Evolutionary conservation across 352 stramenopile species (phyloP).

Genomic region (Globisporangium cylindrosporum): DNA sequence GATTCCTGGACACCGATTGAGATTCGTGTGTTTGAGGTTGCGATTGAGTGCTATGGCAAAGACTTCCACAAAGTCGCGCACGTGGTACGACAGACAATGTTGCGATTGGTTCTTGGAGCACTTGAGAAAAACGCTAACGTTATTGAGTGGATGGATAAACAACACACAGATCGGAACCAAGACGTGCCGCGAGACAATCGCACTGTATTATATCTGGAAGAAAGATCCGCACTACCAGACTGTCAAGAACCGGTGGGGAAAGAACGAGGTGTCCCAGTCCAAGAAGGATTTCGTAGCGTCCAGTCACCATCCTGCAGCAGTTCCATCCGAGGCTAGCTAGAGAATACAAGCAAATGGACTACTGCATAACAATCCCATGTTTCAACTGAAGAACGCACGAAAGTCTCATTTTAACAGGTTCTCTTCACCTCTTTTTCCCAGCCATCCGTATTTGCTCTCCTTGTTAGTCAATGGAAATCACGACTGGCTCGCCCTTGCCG

Average conservation of each 20-base stretch:
- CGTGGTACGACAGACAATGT: constrained; percentile 33
- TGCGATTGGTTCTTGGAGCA: background rate
- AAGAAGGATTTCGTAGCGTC: constrained; percentile 26
- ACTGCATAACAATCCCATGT: background rate
- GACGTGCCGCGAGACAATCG: constrained; percentile 65
- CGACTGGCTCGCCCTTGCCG: constrained; percentile 33
- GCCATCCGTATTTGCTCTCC: background rate
- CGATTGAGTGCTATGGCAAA: constrained; percentile 84
- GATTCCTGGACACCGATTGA: constrained; percentile 79
- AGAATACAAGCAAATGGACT: background rate
- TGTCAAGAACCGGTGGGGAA: constrained; percentile 77
- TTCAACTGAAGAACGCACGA: background rate
- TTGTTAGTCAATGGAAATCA: constrained; percentile 68
- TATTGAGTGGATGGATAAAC: constrained; percentile 1
- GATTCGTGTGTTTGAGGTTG: constrained; percentile 80
- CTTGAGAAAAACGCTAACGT: background rate
- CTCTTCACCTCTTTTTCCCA: background rate
- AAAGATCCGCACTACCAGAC: constrained; percentile 82
- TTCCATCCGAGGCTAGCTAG: background rate
- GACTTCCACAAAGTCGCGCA: constrained; percentile 73
- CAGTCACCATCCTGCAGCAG: constrained; percentile 5
- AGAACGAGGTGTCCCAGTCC: constrained; percentile 25
- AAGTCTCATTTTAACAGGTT: background rate
- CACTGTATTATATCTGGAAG: constrained; percentile 89
- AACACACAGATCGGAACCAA: constrained; percentile 64